phyloP scores from a whole-genome alignment of 768 basidiomycete species.

The Gautieria morchelliformis region DNA sequence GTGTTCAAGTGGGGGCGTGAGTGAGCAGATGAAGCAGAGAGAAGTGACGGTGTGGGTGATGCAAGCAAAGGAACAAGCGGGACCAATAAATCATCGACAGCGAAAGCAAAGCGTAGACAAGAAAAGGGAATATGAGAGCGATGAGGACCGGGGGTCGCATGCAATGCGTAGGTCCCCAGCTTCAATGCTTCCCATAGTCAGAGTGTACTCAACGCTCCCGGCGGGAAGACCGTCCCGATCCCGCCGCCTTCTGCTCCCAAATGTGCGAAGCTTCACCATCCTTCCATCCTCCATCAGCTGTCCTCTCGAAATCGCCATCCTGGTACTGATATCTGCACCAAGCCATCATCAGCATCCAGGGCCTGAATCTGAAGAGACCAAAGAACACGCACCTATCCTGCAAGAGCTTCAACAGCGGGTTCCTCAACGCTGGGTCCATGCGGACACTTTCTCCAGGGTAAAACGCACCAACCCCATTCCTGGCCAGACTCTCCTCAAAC shows the following conservation, averaged over 20 bases:
- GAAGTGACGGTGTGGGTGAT: no score
- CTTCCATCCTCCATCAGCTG: constrained; percentile 56
- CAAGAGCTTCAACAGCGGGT: constrained; percentile 65
- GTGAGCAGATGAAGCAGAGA: no score
- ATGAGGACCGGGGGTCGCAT: no score
- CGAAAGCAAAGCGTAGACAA: no score
- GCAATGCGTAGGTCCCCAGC: no score
- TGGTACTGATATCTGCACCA: constrained; percentile 48
- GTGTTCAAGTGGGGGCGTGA: no score
- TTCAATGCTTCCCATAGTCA: no score
- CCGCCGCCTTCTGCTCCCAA: constrained; percentile 1
- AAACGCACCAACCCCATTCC: constrained; percentile 74
- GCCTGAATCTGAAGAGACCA: background rate
- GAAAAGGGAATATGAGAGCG: no score
- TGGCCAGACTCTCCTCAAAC: constrained; percentile 75
- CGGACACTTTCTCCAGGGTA: constrained; percentile 77
- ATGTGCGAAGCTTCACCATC: constrained; percentile 39
- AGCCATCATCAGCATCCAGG: background rate
- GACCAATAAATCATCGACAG: no score
- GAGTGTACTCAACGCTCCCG: background rate
- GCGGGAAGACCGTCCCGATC: background rate
- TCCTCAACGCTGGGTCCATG: constrained; percentile 82
- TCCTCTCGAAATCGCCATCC: constrained; percentile 80
- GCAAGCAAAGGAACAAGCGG: no score
- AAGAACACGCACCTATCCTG: constrained; percentile 33